Conservation (phyloP, 371 early-diverging fungal genomes). For the Mortierella sp. region DNA sequence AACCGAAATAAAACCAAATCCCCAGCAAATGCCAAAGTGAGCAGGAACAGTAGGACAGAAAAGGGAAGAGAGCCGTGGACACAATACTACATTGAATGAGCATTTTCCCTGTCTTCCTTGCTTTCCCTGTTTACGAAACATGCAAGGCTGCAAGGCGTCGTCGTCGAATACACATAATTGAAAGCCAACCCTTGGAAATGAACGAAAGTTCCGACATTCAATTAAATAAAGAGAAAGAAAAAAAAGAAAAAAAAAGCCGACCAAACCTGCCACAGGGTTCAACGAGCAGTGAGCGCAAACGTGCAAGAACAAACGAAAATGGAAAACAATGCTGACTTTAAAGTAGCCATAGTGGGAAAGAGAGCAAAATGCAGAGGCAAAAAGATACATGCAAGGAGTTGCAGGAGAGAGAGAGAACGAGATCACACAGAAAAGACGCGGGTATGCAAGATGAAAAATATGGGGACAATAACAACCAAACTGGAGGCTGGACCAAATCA, state of each 20-base stretch:
- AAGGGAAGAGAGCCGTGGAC: not conserved
- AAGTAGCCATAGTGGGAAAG: not conserved
- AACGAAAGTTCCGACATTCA: not conserved
- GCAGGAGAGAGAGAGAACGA: not conserved
- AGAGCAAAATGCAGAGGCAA: not conserved
- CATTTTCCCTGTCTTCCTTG: not conserved
- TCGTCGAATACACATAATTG: not conserved
- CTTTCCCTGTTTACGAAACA: not conserved
- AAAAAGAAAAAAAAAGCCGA: not conserved
- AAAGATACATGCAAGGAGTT: conserved; percentile 9
- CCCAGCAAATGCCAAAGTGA: not conserved
- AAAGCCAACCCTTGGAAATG: not conserved
- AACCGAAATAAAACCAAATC: not conserved
- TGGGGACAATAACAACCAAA: not conserved
- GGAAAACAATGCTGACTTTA: not conserved
- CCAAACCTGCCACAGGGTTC: conserved; percentile 2
- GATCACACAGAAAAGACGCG: not conserved
- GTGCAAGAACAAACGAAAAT: not conserved
- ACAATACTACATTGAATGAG: not conserved
- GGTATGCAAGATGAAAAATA: conserved; percentile 7
- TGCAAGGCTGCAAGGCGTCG: not conserved
- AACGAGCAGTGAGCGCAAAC: not conserved
- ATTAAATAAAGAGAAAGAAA: not conserved
- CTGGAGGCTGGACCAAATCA: not conserved
- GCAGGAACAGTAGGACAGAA: not conserved